Conservation (phyloP, 176 grass and related monocot genomes). For the Cocos nucifera region DNA sequence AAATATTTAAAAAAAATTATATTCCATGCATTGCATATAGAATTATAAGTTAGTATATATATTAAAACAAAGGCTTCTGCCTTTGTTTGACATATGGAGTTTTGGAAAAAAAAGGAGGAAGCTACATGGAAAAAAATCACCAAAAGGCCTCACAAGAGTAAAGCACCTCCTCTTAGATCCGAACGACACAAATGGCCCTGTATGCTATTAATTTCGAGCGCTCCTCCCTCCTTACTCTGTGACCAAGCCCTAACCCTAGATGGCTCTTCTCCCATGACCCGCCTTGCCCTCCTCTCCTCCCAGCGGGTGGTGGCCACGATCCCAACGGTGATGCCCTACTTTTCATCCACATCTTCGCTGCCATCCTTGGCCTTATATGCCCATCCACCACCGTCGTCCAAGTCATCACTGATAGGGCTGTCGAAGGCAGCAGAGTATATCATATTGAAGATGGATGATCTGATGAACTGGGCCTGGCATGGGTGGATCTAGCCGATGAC, state of each 20-base stretch:
- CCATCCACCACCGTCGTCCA: slow-evolving; percentile 24
- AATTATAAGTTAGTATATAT: too few species aligned
- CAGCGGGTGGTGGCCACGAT: slow-evolving; percentile 22
- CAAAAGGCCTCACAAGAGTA: too few species aligned
- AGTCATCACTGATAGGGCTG: slow-evolving; percentile 28
- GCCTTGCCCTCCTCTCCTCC: slow-evolving; percentile 50
- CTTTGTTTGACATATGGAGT: too few species aligned
- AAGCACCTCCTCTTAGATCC: too few species aligned
- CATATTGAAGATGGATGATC: slow-evolving; percentile 90
- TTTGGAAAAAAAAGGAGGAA: too few species aligned
- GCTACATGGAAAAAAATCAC: too few species aligned
- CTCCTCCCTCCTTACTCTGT: too few species aligned
- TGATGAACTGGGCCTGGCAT: slow-evolving; percentile 81
- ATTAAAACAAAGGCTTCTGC: too few species aligned
- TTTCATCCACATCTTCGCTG: slow-evolving; percentile 27
- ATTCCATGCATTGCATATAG: too few species aligned
- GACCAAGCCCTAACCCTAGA: neutral
- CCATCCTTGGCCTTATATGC: slow-evolving; percentile 23
- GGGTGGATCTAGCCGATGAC: slow-evolving; percentile 93
- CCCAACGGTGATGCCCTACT: slow-evolving; percentile 26
- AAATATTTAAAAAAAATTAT: too few species aligned
- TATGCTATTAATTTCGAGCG: too few species aligned
- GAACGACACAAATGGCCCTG: too few species aligned
- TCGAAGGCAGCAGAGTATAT: slow-evolving; percentile 90
- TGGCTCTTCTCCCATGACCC: slow-evolving; percentile 86